Base-by-base conservation (phyloP, 148 eudicot species). In the Cornus florida region DNA sequence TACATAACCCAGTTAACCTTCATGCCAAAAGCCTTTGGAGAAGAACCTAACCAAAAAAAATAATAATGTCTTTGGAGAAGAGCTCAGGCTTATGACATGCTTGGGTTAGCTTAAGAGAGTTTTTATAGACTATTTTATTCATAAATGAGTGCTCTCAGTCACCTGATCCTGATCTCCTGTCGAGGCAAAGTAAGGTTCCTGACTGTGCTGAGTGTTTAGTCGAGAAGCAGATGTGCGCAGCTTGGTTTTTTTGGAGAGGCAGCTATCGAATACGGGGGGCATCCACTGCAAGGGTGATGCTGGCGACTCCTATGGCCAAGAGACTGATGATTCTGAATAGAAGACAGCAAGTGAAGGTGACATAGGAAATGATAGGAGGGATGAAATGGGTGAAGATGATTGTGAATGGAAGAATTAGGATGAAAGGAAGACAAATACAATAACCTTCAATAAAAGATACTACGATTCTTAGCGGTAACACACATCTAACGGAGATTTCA, bases 31-130 rank as follows among this genome's bases (percentile, higher is more conserved):
- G 98, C 85, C 91, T 96, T 72, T 96, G 99, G 99, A 92, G 99
- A 90, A 89, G 99, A 85, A n/a, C n/a, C n/a, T n/a, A n/a, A n/a
- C n/a, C n/a, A n/a, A n/a, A n/a, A n/a, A n/a, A n/a, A n/a, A n/a
- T n/a, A n/a, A n/a, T n/a, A n/a, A n/a, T n/a, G n/a, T n/a, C 91
- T 96, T 72, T 96, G 99, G 99, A 92, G 99, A 90, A 89, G 99
- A 85, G 98, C 99, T 56, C 98, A 96, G 79, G 99, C 99, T 64
- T 96, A 91, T 83, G 99, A 93, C 85, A 96, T 96, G 97, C 90
- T 93, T 67, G 99, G 98, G 62, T 84, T 92, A 57, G 99, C 92
- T 78, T 93, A 93, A 86, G 99, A 96, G 87, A 96, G 99, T 81
- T 92, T 96, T 60, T 81, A 28, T 96, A 73, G 99, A 96, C 99